These are phyloP conservation scores for Haplographium delicatum DNA, from an alignment of 495 filamentous ascomycete species.

Conservation along the genomic window DNA sequence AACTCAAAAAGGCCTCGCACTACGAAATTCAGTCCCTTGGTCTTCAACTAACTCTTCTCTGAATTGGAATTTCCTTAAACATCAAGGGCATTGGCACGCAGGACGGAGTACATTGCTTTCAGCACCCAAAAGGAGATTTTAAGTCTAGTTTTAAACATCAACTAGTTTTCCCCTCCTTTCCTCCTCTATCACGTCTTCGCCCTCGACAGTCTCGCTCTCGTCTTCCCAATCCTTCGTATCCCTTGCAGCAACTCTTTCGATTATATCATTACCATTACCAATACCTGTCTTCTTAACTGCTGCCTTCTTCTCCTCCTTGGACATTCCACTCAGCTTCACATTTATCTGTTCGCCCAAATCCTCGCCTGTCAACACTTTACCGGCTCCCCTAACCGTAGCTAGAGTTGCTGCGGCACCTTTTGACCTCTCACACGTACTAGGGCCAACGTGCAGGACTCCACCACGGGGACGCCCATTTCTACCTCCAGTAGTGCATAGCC, in stretches of 20 bases:
- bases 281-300: not conserved
- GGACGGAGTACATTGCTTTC: too few relatives aligned
- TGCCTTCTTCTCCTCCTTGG: conserved; percentile 6
- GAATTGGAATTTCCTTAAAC: too few relatives aligned
- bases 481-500: not conserved
- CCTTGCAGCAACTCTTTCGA: conserved; percentile 16
- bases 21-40: too few relatives aligned
- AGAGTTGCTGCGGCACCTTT: not conserved
- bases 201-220: conserved; percentile 6
- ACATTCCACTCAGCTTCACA: conserved; percentile 8
- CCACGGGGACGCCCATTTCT: not conserved
- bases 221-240: conserved; percentile 22
- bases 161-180: conserved; percentile 11
- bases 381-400: not conserved
- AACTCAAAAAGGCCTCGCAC: too few relatives aligned
- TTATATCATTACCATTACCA: conserved; percentile 2
- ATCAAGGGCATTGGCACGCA: too few relatives aligned
- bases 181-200: conserved; percentile 3
- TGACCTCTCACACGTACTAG: not conserved
- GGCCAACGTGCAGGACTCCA: not conserved
- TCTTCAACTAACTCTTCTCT: too few relatives aligned
- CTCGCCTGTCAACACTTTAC: conserved; percentile 14
- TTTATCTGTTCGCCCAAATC: conserved; percentile 17
- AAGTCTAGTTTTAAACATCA: conserved; percentile 23
- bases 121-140: too few relatives aligned